phyloP scores from a whole-genome alignment of 1,139 yeast genomes.

The Nadsonia starkeyi-henricii region DNA sequence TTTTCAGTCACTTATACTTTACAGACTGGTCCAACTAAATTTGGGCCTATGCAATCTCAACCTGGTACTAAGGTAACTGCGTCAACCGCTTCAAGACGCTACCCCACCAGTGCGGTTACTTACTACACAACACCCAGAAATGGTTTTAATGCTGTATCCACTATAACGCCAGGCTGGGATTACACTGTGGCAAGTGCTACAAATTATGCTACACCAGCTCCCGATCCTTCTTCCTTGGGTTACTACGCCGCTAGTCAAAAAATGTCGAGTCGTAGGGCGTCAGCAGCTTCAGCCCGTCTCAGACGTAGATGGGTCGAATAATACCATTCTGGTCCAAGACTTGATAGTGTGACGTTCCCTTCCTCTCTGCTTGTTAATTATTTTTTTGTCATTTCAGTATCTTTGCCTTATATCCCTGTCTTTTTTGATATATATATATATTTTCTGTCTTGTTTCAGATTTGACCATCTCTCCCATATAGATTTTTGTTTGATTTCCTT shows the following conservation, averaged over 20 bases:
- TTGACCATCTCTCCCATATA: too few relatives aligned
- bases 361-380: too few relatives aligned
- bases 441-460: too few relatives aligned
- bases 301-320: not conserved
- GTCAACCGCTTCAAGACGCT: slow-evolving; percentile 7
- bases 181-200: slow-evolving; percentile 44
- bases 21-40: slow-evolving; percentile 60
- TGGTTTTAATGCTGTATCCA: slow-evolving; percentile 33
- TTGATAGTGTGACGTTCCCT: too few relatives aligned
- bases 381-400: too few relatives aligned
- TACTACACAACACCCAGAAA: slow-evolving; percentile 30
- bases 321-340: too few relatives aligned
- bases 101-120: slow-evolving; percentile 49
- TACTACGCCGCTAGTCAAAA: slow-evolving; percentile 10
- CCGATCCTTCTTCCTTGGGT: slow-evolving; percentile 9
- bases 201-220: slow-evolving; percentile 36
- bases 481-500: too few relatives aligned
- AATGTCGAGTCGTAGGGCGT: not conserved
- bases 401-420: too few relatives aligned
- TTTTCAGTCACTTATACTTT: slow-evolving; percentile 44
- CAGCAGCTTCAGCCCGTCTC: not conserved
- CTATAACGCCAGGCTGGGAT: slow-evolving; percentile 69
- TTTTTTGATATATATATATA: too few relatives aligned
- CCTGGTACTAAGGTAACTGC: slow-evolving; percentile 53
- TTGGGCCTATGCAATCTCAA: slow-evolving; percentile 80